Evolutionary conservation across 2,329 filamentous ascomycete species (phyloP), one percentile per base, ranked within the genome.

Genomic region (Ophiostoma sp.): DNA sequence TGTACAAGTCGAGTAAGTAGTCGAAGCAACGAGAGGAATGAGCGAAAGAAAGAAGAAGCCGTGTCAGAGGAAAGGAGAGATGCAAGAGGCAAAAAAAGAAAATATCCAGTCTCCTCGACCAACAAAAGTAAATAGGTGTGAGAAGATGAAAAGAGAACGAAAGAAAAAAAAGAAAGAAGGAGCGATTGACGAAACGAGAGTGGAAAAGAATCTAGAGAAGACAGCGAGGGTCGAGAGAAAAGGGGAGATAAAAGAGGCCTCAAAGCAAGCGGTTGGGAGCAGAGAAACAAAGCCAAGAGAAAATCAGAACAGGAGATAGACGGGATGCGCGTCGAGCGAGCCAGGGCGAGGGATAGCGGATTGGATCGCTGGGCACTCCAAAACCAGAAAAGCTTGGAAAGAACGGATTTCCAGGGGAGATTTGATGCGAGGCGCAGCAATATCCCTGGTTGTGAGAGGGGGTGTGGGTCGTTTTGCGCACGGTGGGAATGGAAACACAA

Each of bases 371-470:
- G 48, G 42, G 17, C 17, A 61, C 52, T 68, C 70, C 72, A 52
- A 74, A 70, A 69, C 70, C 17, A 69, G 63, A 31, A 63, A 68
- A 70, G 72, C 70, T 71, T 55, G 69, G 70, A 50, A 70, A 64
- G 48, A 45, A 25, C 42, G 33, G 68, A 48, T 70, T 69, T 64
- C 69, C 66, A 75, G 72, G 70, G 72, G 74, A 75, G 75, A 75
- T 75, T 76, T 73, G 75, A 75, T 72, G 72, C 74, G 75, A 75
- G 75, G 75, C 75, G 75, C 75, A 76, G 75, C 73, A 70, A 11
- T 19, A 70, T 68, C 48, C 72, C 70, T 71, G 52, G 52, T 28
- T 48, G 48, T 36, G 33, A 52, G 3, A 25, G 45, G 45, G 69
- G 42, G 39, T 55, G 63, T 31, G 66, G 42, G 11, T 28, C 42